phyloP scores from a whole-genome alignment of 352 stramenopile species.

The Blastocystis sp. region DNA sequence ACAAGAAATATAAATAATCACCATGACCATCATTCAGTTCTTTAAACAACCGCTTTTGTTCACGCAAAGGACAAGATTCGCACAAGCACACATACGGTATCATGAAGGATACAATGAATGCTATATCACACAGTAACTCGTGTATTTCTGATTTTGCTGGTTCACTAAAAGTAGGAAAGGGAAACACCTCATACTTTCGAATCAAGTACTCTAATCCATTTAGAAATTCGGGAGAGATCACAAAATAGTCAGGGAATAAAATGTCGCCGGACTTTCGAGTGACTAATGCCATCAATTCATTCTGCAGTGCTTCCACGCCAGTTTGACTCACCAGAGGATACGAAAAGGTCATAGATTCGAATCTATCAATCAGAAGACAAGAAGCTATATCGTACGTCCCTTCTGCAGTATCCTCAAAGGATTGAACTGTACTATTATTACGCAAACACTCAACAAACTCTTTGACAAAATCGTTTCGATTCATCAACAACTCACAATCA shows the following conservation, averaged over 20 bases:
- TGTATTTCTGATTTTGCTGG: not conserved
- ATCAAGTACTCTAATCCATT: slow-evolving; percentile 14
- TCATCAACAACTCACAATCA: not conserved
- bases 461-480: slow-evolving; percentile 17
- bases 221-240: not conserved
- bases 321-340: not conserved
- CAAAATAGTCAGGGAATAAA: slow-evolving; percentile 18
- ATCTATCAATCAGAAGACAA: not conserved
- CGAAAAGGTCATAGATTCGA: slow-evolving; percentile 15
- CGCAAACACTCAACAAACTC: not conserved
- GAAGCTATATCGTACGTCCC: not conserved
- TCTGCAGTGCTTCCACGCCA: not conserved
- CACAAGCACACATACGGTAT: slow-evolving; percentile 19
- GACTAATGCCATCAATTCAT: not conserved
- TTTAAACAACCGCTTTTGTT: not conserved
- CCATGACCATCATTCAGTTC: not conserved
- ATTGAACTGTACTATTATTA: slow-evolving; percentile 3
- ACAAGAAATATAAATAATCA: not conserved
- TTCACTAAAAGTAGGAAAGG: not conserved
- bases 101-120: not conserved
- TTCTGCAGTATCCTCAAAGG: not conserved
- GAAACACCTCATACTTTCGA: not conserved
- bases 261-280: not conserved
- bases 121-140: not conserved
- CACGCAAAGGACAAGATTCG: not conserved